Evolutionary conservation across 2,329 filamentous ascomycete species (phyloP).

Genomic region (Cephalotrichum gorgonifer): DNA sequence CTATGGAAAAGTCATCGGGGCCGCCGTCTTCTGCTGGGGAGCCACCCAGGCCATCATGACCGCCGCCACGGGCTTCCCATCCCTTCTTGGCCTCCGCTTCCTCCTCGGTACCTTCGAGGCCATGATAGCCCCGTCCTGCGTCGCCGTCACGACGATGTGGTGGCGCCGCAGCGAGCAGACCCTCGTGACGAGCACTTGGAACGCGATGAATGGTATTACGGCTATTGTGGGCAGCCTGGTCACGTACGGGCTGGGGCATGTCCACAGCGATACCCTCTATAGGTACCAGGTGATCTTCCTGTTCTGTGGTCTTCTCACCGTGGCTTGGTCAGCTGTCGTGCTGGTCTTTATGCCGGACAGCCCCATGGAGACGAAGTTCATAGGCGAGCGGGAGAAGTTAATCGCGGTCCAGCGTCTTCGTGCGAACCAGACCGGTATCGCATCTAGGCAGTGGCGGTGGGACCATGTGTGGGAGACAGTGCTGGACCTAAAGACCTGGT

Average conservation of each 20-base stretch:
- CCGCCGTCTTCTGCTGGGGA: slow-evolving; percentile 38
- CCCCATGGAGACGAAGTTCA: slow-evolving; percentile 37
- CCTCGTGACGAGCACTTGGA: slow-evolving; percentile 39
- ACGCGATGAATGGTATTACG: slow-evolving; percentile 44
- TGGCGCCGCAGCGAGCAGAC: slow-evolving; percentile 50
- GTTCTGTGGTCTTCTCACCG: slow-evolving; percentile 40
- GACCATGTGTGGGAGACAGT: slow-evolving; percentile 42
- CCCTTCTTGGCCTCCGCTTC: slow-evolving; percentile 30
- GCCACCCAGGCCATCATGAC: slow-evolving; percentile 35
- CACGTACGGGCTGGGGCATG: slow-evolving; percentile 48
- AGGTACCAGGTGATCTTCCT: slow-evolving; percentile 43
- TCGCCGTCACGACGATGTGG: slow-evolving; percentile 38
- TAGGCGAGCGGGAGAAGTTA: slow-evolving; percentile 38
- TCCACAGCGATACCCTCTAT: slow-evolving; percentile 33
- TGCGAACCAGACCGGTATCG: slow-evolving; percentile 43
- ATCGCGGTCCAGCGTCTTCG: slow-evolving; percentile 44
- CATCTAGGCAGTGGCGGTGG: slow-evolving; percentile 39
- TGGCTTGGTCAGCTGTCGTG: slow-evolving; percentile 33
- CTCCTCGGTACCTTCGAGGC: slow-evolving; percentile 31
- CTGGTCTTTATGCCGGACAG: slow-evolving; percentile 38
- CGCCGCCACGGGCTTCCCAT: slow-evolving; percentile 32
- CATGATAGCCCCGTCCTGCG: slow-evolving; percentile 40
- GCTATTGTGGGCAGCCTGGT: slow-evolving; percentile 44
- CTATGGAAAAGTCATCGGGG: slow-evolving; percentile 38
- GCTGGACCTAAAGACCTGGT: slow-evolving; percentile 49